phyloP scores from a whole-genome alignment of 139 green algal genomes.

The Microglena sp. region DNA sequence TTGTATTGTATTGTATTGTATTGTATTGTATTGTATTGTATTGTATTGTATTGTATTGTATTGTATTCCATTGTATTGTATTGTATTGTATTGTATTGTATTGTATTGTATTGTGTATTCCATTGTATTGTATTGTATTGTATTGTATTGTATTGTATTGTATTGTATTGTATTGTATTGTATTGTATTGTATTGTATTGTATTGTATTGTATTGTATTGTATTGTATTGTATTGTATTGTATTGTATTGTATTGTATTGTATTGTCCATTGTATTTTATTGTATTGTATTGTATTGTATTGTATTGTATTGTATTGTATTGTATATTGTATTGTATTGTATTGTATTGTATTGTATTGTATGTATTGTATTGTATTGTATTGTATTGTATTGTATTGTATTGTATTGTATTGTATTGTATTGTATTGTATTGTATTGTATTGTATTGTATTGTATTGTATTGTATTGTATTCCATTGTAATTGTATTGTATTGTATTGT shows the following conservation, averaged over 20 bases:
- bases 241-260: constrained; percentile 5
- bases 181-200: constrained; percentile 5
- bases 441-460: constrained; percentile 5
- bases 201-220: constrained; percentile 5
- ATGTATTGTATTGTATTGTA: constrained; percentile 5
- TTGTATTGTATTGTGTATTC: constrained; percentile 4
- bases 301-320: constrained; percentile 5
- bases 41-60: constrained; percentile 5
- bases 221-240: constrained; percentile 5
- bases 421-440: constrained; percentile 5
- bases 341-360: too few relatives aligned
- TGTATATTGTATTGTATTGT: too few relatives aligned
- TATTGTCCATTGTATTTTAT: too few relatives aligned
- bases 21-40: constrained; percentile 5
- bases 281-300: constrained; percentile 5
- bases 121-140: constrained; percentile 4
- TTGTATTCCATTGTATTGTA: constrained; percentile 3
- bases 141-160: constrained; percentile 5
- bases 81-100: constrained; percentile 5
- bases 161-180: constrained; percentile 5
- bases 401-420: constrained; percentile 5
- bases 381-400: constrained; percentile 5
- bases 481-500: constrained; percentile 5
- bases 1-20: constrained; percentile 5
- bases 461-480: constrained; percentile 3